A percentile compares a stretch with the other conserved stretches of the same genome.
Conservation (phyloP, 2,329 filamentous ascomycete genomes). For the Achaetomium macrosporum region DNA sequence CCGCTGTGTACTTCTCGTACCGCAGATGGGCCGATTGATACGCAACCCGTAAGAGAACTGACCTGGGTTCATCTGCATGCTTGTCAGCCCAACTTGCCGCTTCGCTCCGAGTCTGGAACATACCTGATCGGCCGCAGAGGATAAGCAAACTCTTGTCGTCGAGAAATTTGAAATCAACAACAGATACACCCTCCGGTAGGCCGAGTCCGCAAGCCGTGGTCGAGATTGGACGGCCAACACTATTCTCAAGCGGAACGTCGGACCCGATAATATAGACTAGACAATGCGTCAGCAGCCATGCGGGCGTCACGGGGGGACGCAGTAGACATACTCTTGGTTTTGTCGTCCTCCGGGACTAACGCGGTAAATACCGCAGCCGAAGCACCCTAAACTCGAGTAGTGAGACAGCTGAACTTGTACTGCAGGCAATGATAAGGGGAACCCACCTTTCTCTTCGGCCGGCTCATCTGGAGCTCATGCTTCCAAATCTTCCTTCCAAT, state of each 20-base stretch:
- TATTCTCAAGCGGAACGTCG: slow-evolving; percentile 48
- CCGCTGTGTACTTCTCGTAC: slow-evolving; percentile 6
- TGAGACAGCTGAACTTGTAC: neutral
- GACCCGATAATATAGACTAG: slow-evolving; percentile 54
- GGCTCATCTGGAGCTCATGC: slow-evolving; percentile 54
- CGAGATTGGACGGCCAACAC: slow-evolving; percentile 46
- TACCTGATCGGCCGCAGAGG: slow-evolving; percentile 43
- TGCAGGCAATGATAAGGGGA: neutral
- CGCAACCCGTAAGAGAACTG: slow-evolving; percentile 14
- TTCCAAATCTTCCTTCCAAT: slow-evolving; percentile 41
- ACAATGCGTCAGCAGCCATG: neutral
- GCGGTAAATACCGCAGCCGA: slow-evolving; percentile 36
- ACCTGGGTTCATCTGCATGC: slow-evolving; percentile 13
- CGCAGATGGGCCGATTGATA: slow-evolving; percentile 12
- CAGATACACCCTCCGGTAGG: slow-evolving; percentile 38
- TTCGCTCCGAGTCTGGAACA: neutral
- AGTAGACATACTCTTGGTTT: slow-evolving; percentile 32
- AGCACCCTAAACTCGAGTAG: slow-evolving; percentile 12
- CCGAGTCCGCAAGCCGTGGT: slow-evolving; percentile 37
- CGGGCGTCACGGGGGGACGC: neutral
- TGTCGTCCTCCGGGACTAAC: slow-evolving; percentile 34
- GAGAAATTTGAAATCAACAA: slow-evolving; percentile 61
- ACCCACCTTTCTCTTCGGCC: slow-evolving; percentile 31
- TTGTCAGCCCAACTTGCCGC: neutral
- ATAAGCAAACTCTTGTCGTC: slow-evolving; percentile 56